phyloP scores from a whole-genome alignment of 768 basidiomycete species.

The Podaxis sp. region DNA sequence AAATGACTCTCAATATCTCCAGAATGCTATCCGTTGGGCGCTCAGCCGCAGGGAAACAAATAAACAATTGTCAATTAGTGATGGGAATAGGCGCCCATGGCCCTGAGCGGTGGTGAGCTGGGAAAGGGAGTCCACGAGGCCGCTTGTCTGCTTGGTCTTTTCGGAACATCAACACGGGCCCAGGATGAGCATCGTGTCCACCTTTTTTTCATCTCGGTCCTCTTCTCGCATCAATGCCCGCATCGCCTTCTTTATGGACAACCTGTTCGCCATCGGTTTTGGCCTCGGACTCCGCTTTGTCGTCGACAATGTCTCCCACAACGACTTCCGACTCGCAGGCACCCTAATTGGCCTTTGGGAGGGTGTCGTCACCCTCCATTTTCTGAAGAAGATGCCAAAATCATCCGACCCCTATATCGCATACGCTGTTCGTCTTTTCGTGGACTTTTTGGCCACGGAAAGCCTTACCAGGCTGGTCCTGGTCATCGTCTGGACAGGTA shows the following conservation, averaged over 20 bases:
- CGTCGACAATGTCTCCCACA: conserved; percentile 50
- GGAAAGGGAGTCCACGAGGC: neutral
- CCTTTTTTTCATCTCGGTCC: conserved; percentile 32
- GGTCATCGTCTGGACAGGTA: conserved; percentile 40
- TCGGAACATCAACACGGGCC: neutral
- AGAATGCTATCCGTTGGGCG: too few species aligned
- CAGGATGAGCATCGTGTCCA: conserved; percentile 36
- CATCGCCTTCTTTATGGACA: conserved; percentile 56
- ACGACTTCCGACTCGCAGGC: conserved; percentile 54
- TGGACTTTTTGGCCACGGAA: conserved; percentile 70
- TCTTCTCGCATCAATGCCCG: conserved; percentile 35
- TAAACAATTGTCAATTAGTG: too few species aligned
- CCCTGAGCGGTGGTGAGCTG: neutral
- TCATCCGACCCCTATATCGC: conserved; percentile 73
- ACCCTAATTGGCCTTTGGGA: conserved; percentile 80
- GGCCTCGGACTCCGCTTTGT: conserved; percentile 68
- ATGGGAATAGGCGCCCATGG: neutral
- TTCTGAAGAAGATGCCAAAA: conserved; percentile 61
- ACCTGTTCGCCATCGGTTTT: conserved; percentile 62
- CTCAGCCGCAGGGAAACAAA: too few species aligned
- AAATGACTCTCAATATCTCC: too few species aligned
- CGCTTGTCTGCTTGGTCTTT: neutral
- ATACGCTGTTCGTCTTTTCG: conserved; percentile 65
- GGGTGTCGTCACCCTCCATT: conserved; percentile 72
- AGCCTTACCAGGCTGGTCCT: conserved; percentile 36